Conservation (phyloP, 805 yeast genomes). For the Yueomyces sinensis region DNA sequence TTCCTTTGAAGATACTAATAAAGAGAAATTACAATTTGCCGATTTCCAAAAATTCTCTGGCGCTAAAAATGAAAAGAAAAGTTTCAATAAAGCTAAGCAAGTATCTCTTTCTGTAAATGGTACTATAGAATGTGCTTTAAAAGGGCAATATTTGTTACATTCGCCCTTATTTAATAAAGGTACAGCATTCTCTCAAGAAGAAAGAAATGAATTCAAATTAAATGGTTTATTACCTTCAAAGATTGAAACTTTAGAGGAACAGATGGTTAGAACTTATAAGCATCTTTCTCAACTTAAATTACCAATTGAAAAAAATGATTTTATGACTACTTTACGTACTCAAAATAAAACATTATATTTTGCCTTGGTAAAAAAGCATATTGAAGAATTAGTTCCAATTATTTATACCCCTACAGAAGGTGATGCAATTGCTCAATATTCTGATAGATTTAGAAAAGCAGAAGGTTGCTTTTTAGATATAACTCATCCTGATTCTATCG, state of each 20-base stretch:
- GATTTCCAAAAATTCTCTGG: too few relatives aligned
- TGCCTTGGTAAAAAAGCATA: constrained; percentile 76
- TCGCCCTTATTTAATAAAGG: constrained; percentile 89
- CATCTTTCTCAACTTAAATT: constrained; percentile 70
- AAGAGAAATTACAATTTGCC: too few relatives aligned
- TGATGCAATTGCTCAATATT: constrained; percentile 88
- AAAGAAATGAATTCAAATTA: constrained; percentile 71
- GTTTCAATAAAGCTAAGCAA: too few relatives aligned
- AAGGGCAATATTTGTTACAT: constrained; percentile 68
- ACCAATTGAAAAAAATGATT: constrained; percentile 83
- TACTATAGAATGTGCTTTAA: constrained; percentile 65
- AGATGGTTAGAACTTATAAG: constrained; percentile 81
- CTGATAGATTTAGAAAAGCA: constrained; percentile 90
- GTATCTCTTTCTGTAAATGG: constrained; percentile 34
- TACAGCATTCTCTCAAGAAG: constrained; percentile 82
- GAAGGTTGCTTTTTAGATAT: constrained; percentile 91
- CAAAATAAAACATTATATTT: constrained; percentile 87
- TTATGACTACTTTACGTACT: constrained; percentile 80
- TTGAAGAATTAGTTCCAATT: constrained; percentile 75
- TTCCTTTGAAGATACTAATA: too few relatives aligned
- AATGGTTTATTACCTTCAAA: constrained; percentile 75
- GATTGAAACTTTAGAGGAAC: constrained; percentile 76
- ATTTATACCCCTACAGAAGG: constrained; percentile 88
- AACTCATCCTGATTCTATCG: constrained; percentile 67
- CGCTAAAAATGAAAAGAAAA: too few relatives aligned